Conservation (phyloP, 2,329 filamentous ascomycete species). For the Rhynchosporium agropyri region DNA sequence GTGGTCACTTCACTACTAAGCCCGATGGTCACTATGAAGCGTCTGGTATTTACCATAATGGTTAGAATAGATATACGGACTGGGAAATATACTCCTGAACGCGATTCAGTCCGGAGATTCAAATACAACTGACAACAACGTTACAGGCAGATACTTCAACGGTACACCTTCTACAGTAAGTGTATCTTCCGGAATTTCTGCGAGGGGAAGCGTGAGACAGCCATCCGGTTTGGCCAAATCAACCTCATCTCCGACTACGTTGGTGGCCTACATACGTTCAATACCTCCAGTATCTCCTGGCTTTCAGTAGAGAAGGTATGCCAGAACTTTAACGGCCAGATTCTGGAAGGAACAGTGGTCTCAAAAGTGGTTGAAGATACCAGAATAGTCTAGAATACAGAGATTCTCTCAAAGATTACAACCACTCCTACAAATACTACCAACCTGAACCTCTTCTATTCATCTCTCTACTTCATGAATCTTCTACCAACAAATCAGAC, state of each 20-base stretch:
- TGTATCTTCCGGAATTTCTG: conserved; percentile 39
- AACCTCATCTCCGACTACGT: conserved; percentile 48
- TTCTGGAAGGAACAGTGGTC: conserved; percentile 48
- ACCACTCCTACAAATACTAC: conserved; percentile 58
- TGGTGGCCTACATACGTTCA: conserved; percentile 52
- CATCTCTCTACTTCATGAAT: conserved; percentile 66
- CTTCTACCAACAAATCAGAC: conserved; percentile 71
- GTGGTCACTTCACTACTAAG: conserved; percentile 59
- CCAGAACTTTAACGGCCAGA: conserved; percentile 50
- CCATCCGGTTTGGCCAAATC: conserved; percentile 38
- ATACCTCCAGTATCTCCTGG: conserved; percentile 50
- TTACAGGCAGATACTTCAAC: conserved; percentile 36
- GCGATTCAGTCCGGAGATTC: conserved; percentile 40
- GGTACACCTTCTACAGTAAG: conserved; percentile 27
- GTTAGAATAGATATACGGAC: conserved; percentile 65
- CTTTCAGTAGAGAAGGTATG: conserved; percentile 53
- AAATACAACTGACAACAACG: conserved; percentile 1
- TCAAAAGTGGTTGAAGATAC: conserved; percentile 48
- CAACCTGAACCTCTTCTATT: conserved; percentile 65
- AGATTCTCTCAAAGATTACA: conserved; percentile 65
- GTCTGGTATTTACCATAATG: conserved; percentile 64
- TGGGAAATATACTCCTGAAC: conserved; percentile 65
- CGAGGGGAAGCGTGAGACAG: conserved; percentile 39
- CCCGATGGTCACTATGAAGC: conserved; percentile 59
- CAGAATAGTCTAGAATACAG: conserved; percentile 59